These are phyloP conservation scores for Emericellopsis cladophorae DNA, from an alignment of 2,329 filamentous ascomycete genomes.

Conservation along the genomic window DNA sequence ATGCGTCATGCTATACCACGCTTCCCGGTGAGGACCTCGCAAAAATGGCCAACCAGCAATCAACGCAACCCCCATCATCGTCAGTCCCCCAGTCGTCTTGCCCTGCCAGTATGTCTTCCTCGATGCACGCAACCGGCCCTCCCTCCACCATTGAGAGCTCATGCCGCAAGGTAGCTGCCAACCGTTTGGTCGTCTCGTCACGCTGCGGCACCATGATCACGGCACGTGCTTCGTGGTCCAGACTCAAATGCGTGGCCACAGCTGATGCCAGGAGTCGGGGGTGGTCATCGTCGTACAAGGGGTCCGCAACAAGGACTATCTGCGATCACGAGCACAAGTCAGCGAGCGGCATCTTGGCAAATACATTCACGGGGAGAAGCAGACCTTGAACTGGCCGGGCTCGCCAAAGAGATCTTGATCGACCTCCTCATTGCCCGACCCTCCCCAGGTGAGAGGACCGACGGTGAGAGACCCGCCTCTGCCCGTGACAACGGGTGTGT, in stretches of 20 bases:
- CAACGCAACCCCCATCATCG: slow-evolving; percentile 34
- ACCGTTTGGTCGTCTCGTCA: slow-evolving; percentile 49
- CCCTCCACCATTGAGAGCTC: slow-evolving; percentile 49
- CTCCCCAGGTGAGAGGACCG: slow-evolving; percentile 65
- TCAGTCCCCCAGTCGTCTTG: slow-evolving; percentile 61
- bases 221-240: slow-evolving; percentile 40
- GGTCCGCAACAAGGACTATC: slow-evolving; percentile 74
- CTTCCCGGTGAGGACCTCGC: slow-evolving; percentile 4
- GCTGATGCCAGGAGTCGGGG: slow-evolving; percentile 60
- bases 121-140: slow-evolving; percentile 32
- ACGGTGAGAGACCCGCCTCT: slow-evolving; percentile 45
- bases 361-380: not conserved
- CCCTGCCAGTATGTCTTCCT: slow-evolving; percentile 51
- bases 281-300: slow-evolving; percentile 77
- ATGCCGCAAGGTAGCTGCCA: slow-evolving; percentile 29
- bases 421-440: slow-evolving; percentile 24
- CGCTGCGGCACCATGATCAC: slow-evolving; percentile 74
- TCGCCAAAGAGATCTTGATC: slow-evolving; percentile 30
- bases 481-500: slow-evolving; percentile 40
- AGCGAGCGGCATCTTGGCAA: not conserved
- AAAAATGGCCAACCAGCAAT: slow-evolving; percentile 60
- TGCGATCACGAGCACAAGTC: slow-evolving; percentile 13
- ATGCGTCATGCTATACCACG: not conserved
- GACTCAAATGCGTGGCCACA: slow-evolving; percentile 54
- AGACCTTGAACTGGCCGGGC: slow-evolving; percentile 38